Percentiles rank a stretch among this genome's conserved stretches.
Conservation (phyloP, 257 asterid species). For the Solanum virginianum region DNA sequence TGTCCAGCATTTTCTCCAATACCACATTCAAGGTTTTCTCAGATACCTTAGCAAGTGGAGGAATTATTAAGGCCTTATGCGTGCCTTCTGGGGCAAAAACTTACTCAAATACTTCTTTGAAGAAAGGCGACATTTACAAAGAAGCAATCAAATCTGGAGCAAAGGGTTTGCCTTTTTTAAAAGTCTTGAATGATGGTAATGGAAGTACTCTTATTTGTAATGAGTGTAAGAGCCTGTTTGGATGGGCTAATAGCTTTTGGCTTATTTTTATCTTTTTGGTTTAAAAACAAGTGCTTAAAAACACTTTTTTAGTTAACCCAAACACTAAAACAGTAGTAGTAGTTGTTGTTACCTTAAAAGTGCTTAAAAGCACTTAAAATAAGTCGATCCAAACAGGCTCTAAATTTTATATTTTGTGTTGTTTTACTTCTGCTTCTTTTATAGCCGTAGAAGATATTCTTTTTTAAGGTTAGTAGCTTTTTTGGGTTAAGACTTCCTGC, state of each 20-base stretch:
- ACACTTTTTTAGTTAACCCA: background rate
- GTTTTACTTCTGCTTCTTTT: background rate
- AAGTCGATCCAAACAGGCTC: background rate
- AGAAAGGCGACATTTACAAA: conserved; percentile 77
- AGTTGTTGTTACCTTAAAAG: background rate
- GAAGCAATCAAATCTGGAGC: conserved; percentile 93
- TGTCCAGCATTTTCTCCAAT: conserved; percentile 52
- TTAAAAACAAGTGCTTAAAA: background rate
- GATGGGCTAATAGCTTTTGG: background rate
- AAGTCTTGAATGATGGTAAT: conserved; percentile 73
- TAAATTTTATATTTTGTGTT: background rate
- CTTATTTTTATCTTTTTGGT: background rate
- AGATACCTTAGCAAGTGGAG: conserved; percentile 55
- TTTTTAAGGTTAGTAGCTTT: background rate
- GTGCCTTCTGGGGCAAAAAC: conserved; percentile 71
- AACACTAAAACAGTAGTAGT: background rate
- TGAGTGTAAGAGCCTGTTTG: background rate
- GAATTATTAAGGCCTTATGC: conserved; percentile 61
- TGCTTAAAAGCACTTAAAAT: background rate
- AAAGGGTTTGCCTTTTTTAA: conserved; percentile 87
- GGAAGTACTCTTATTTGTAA: background rate
- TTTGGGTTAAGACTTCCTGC: background rate
- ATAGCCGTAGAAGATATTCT: background rate
- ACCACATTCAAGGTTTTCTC: conserved; percentile 85
- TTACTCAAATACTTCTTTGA: conserved; percentile 81